A percentile compares a stretch with the other conserved stretches of the same genome.
Evolutionary conservation across 192 early-diverging fungal genomes (phyloP).

Genomic region (Backusella circina): DNA sequence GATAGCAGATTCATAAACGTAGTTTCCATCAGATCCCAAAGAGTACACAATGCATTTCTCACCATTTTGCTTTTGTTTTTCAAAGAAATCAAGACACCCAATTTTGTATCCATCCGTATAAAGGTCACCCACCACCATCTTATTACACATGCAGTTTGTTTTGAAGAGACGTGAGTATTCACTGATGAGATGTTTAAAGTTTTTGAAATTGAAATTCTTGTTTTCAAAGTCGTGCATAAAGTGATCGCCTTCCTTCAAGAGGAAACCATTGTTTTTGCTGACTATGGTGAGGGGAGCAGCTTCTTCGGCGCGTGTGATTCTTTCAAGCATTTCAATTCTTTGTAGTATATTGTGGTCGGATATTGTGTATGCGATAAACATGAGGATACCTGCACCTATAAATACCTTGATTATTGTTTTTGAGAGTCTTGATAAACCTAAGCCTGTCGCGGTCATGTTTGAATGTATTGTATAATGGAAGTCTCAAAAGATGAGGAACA

Average conservation of each 20-base stretch:
- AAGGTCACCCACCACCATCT: neutral
- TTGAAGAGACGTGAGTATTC: neutral
- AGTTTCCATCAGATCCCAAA: neutral
- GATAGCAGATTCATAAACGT: neutral
- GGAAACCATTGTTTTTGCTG: neutral
- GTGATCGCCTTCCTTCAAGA: neutral
- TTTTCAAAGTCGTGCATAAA: neutral
- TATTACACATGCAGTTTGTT: slow-evolving; percentile 1
- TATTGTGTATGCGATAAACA: neutral
- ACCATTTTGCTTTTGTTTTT: neutral
- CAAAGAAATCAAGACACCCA: neutral
- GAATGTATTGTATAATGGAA: neutral
- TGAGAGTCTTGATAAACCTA: neutral
- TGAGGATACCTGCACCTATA: neutral
- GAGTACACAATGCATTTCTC: neutral
- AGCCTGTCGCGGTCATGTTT: neutral
- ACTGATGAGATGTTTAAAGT: neutral
- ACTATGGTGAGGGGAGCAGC: neutral
- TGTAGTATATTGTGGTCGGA: neutral
- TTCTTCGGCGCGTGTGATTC: neutral
- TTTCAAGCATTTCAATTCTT: neutral
- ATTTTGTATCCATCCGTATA: neutral
- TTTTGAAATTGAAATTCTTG: neutral
- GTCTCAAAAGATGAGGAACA: neutral
- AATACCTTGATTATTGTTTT: neutral